phyloP scores from a whole-genome alignment of 371 early-diverging fungal genomes.

The Globomyces sp. region DNA sequence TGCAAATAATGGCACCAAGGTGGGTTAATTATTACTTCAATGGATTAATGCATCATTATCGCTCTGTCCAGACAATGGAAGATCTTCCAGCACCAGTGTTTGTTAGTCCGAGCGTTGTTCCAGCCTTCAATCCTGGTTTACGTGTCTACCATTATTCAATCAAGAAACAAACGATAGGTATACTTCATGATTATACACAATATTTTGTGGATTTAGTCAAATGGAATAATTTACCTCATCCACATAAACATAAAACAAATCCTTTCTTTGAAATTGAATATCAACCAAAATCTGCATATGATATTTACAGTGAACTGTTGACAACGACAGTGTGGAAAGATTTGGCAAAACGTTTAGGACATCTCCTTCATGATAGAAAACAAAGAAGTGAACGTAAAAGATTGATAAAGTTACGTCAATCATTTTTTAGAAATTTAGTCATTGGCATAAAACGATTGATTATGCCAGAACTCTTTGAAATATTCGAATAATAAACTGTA shows the following conservation, averaged over 20 bases:
- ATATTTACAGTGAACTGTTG: neutral
- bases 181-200: neutral
- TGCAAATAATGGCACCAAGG: constrained; percentile 18
- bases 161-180: neutral
- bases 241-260: neutral
- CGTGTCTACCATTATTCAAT: constrained; percentile 23
- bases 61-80: constrained; percentile 13
- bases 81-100: constrained; percentile 21
- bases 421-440: neutral
- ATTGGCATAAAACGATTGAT: neutral
- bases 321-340: neutral
- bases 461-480: neutral
- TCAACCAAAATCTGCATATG: neutral
- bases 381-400: neutral
- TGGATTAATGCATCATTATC: constrained; percentile 30
- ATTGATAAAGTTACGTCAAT: neutral
- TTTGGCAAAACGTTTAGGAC: neutral
- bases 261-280: neutral
- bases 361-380: neutral
- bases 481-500: too few species aligned
- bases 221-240: too few species aligned
- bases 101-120: constrained; percentile 34
- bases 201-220: neutral
- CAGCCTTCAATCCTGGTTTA: constrained; percentile 32
- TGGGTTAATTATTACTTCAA: constrained; percentile 31